Evolutionary conservation across 1,284 basidiomycete genomes (phyloP).

Genomic region (Trichosporon sp.): DNA sequence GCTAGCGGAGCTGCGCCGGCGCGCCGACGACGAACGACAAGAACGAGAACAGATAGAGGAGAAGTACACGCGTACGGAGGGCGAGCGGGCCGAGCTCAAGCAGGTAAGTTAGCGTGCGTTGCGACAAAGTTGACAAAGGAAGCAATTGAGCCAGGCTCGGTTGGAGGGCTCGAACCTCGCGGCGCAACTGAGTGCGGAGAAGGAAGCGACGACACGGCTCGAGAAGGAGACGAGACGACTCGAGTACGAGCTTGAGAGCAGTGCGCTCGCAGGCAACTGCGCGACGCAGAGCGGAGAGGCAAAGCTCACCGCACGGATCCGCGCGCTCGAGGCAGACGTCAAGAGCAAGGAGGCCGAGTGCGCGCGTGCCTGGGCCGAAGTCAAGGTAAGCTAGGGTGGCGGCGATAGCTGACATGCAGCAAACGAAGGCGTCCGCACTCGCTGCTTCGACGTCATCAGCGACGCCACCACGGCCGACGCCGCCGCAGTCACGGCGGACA

Average conservation of each 20-base stretch:
- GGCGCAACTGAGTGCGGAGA: conserved; percentile 36
- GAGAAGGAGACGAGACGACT: conserved; percentile 47
- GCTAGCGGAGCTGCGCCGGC: neutral
- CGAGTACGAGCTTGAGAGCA: conserved; percentile 39
- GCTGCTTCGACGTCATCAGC: neutral
- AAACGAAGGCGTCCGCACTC: neutral
- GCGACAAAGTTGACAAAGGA: neutral
- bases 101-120: conserved; percentile 31
- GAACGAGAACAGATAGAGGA: conserved; percentile 16
- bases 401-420: neutral
- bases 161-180: conserved; percentile 51
- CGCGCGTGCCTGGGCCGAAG: conserved; percentile 28
- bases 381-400: conserved; percentile 30
- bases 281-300: conserved; percentile 25
- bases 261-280: conserved; percentile 4
- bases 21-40: conserved; percentile 6
- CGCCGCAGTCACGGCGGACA: conserved; percentile 6
- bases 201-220: conserved; percentile 39
- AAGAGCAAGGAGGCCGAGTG: conserved; percentile 38
- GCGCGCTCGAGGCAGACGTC: conserved; percentile 41
- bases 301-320: conserved; percentile 36
- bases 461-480: conserved; percentile 15
- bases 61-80: conserved; percentile 41
- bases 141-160: conserved; percentile 46
- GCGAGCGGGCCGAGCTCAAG: conserved; percentile 27